Evolutionary conservation across 2,329 filamentous ascomycete species (phyloP), one percentile per base, ranked within the genome.

Genomic region (Cercospora sesami): DNA sequence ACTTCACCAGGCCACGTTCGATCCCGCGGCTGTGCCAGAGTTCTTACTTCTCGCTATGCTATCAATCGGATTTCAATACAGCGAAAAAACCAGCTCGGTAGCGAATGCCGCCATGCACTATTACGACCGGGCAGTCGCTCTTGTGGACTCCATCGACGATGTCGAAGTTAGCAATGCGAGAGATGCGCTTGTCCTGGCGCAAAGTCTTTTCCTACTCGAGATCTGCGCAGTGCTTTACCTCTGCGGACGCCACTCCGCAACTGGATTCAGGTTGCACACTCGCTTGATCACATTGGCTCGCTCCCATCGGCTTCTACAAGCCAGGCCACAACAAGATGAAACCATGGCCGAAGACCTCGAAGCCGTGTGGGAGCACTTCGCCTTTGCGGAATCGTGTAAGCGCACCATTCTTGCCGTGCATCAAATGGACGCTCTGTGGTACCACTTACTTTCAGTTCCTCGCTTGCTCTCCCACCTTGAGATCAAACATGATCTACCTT

Each of bases 141-240:
- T 57, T 3, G n/a, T 58, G 7, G 66, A 62, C 12, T 8, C 48
- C 16, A 53, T 51, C 1, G 18, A 33, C 12, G 53, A 67, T 9
- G 26, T 3, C 8, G 57, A 42, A 14, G 21, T 60, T 3, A 66
- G 72, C 4, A 67, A 68, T 45, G 33, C 66, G 16, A 39, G 64
- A 9, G 60, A 76, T 3, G 74, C 73, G 14, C 68, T 79, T 7
- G 63, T 72, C 5, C 67, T 79, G 14, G 75, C 82, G 0, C 81
- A 83, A 65, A 71, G 79, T 2, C 80, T 80, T 30, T 65, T 82
- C 2, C 71, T 83, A 6, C 76, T 83, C 1, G 76, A 83, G 60
- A 78, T 82, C 7, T 81, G 75, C 62, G 76, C 80, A n/a, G 82
- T 82, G 75, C 79, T 82, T 75, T 82, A 81, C 64, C 75, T 81